Percentiles rank a stretch among this genome's conserved stretches.
Evolutionary conservation across 1,139 yeast genomes (phyloP).

Genomic region (Williopsis jadinii): DNA sequence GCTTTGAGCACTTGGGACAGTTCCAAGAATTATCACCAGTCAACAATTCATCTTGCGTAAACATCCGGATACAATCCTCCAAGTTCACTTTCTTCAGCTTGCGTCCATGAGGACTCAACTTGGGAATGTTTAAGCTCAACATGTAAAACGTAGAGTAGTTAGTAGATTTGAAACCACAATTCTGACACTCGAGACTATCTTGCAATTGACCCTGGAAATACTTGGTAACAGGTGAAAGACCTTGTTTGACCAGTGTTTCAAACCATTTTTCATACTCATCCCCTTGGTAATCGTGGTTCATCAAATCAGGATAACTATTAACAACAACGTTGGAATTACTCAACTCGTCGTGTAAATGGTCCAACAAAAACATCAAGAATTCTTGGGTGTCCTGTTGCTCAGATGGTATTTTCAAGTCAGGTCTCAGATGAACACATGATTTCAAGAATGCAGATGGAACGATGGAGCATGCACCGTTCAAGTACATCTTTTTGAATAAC

Average conservation of each 20-base stretch:
- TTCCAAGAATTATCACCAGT: constrained; percentile 75
- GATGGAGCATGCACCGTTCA: constrained; percentile 54
- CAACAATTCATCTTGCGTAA: constrained; percentile 60
- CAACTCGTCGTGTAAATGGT: constrained; percentile 63
- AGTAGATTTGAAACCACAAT: constrained; percentile 54
- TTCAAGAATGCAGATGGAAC: constrained; percentile 60
- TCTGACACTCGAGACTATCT: constrained; percentile 52
- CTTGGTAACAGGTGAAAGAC: constrained; percentile 59
- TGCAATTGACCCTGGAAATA: constrained; percentile 65
- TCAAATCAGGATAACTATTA: constrained; percentile 30
- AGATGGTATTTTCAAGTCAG: constrained; percentile 58
- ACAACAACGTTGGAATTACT: constrained; percentile 33
- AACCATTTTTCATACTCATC: constrained; percentile 60
- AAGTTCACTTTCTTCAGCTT: constrained; percentile 33
- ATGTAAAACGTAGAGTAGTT: constrained; percentile 57
- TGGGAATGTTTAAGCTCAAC: constrained; percentile 63
- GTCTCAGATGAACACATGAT: constrained; percentile 46
- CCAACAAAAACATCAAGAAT: constrained; percentile 57
- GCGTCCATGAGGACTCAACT: constrained; percentile 23
- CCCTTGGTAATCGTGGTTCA: constrained; percentile 29
- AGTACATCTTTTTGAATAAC: constrained; percentile 38
- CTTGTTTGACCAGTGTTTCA: constrained; percentile 39
- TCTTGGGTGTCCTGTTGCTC: constrained; percentile 82
- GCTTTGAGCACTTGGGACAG: constrained; percentile 58
- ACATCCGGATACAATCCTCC: constrained; percentile 59